Conservation (phyloP, 352 stramenopile species). For the Pythium apleroticum region DNA sequence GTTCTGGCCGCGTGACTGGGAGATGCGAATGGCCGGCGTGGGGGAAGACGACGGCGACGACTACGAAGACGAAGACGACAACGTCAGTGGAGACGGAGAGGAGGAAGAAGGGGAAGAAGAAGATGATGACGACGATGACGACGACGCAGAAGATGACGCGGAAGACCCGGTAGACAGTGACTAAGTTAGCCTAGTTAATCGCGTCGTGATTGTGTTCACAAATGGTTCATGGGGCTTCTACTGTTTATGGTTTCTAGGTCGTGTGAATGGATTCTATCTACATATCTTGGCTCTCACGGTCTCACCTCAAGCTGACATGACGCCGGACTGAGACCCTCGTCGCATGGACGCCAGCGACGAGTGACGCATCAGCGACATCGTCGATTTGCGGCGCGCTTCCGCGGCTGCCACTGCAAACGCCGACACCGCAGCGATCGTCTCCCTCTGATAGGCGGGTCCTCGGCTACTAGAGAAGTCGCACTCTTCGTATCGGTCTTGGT, state of each 20-base stretch:
- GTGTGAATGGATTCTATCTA: not conserved
- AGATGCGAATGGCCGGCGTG: constrained; percentile 28
- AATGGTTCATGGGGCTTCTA: not conserved
- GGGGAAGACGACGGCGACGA: constrained; percentile 3
- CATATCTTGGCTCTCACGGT: not conserved
- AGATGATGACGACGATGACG: constrained; percentile 11
- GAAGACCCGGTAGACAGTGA: constrained; percentile 9
- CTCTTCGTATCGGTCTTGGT: not conserved
- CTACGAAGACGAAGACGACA: constrained; percentile 17
- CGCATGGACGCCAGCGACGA: constrained; percentile 20
- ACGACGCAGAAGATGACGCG: constrained; percentile 6
- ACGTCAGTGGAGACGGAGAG: constrained; percentile 2
- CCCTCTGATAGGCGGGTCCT: constrained; percentile 13
- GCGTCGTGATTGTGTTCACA: not conserved
- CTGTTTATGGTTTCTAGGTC: not conserved
- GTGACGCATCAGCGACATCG: constrained; percentile 50
- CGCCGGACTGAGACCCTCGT: constrained; percentile 18
- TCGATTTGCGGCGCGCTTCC: constrained; percentile 53
- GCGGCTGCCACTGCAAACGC: constrained; percentile 51
- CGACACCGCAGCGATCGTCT: constrained; percentile 47
- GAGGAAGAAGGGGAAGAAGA: not conserved
- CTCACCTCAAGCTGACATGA: constrained; percentile 4
- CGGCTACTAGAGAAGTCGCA: constrained; percentile 5
- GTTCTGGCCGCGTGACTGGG: constrained; percentile 75
- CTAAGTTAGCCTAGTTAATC: not conserved